These are phyloP conservation scores for Lignosus rhinocerotis DNA, from an alignment of 1,284 basidiomycete species.

Conservation along the genomic window DNA sequence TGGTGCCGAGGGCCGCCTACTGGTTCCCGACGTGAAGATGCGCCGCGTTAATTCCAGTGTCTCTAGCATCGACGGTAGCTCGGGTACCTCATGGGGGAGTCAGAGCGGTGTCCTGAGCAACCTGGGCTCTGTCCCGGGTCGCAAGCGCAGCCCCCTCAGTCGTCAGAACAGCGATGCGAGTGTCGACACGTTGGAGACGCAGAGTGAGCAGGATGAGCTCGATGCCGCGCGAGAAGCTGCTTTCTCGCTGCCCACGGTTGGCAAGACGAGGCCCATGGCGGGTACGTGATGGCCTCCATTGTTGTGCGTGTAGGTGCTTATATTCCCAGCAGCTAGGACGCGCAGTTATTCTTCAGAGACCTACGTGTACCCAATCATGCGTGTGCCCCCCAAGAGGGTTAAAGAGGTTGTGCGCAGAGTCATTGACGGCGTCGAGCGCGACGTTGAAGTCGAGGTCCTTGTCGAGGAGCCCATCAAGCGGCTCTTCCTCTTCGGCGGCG, in stretches of 20 bases:
- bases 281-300: slow-evolving; percentile 17
- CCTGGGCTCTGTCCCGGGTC: slow-evolving; percentile 11
- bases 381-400: slow-evolving; percentile 52
- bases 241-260: slow-evolving; percentile 20
- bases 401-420: slow-evolving; percentile 46
- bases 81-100: slow-evolving; percentile 26
- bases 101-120: slow-evolving; percentile 15
- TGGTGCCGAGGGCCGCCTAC: slow-evolving; percentile 61
- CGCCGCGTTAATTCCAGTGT: slow-evolving; percentile 34
- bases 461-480: slow-evolving; percentile 46
- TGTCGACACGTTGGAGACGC: slow-evolving; percentile 29
- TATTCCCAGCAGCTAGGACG: slow-evolving; percentile 47
- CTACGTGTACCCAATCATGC: slow-evolving; percentile 66
- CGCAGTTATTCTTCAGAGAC: slow-evolving; percentile 69
- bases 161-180: slow-evolving; percentile 36
- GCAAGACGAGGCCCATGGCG: slow-evolving; percentile 34
- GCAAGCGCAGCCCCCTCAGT: slow-evolving; percentile 42
- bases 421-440: slow-evolving; percentile 52
- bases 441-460: slow-evolving; percentile 54
- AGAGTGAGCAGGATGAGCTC: slow-evolving; percentile 39
- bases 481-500: slow-evolving; percentile 50
- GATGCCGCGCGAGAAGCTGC: slow-evolving; percentile 16
- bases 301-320: slow-evolving; percentile 10
- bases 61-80: slow-evolving; percentile 26
- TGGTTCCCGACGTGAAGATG: slow-evolving; percentile 65